A percentile compares a stretch with the other conserved stretches of the same genome.
Evolutionary conservation across 495 filamentous ascomycete species (phyloP).

Genomic region (Talaromyces ruber): DNA sequence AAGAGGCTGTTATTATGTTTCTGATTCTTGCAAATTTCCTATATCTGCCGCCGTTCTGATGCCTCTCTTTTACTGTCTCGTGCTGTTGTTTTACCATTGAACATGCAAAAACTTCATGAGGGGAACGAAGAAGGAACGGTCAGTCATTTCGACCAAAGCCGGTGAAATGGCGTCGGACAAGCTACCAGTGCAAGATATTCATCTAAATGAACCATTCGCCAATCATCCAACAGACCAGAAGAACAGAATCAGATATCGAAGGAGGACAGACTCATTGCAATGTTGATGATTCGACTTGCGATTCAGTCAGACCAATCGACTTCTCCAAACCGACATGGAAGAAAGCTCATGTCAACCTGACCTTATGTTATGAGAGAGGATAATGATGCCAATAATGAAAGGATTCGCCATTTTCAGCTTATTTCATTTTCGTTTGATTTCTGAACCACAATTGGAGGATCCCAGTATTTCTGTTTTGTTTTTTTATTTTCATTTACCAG

Average conservation of each 20-base stretch:
- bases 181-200: background rate
- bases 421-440: background rate
- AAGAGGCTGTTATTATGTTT: background rate
- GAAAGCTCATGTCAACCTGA: background rate
- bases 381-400: background rate
- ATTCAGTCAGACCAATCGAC: background rate
- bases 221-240: background rate
- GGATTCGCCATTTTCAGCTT: background rate
- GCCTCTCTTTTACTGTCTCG: background rate
- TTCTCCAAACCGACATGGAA: background rate
- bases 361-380: background rate
- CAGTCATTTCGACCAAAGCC: background rate
- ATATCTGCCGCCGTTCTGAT: background rate
- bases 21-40: background rate
- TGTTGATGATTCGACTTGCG: background rate
- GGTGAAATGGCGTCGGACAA: background rate
- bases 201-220: background rate
- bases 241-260: background rate
- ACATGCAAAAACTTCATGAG: background rate
- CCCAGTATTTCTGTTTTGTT: background rate
- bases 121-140: background rate
- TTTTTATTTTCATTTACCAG: background rate
- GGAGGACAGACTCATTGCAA: background rate
- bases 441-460: background rate
- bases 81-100: background rate